Base-by-base conservation (phyloP, 495 filamentous ascomycete species). In the Aspergillus baeticus region DNA sequence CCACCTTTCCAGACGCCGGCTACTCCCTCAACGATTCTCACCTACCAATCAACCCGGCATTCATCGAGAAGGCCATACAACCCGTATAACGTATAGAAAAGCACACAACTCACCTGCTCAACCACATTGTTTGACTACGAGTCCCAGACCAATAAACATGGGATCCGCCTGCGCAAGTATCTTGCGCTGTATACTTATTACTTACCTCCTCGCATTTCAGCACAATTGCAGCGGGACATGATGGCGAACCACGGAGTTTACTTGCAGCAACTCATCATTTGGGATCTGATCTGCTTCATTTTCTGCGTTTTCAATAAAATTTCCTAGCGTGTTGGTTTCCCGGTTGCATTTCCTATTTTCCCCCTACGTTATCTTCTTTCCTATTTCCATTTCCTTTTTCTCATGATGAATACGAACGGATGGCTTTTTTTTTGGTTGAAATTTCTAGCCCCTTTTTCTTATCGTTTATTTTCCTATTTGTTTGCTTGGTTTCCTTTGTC, bases 1-100 rank as follows among this genome's bases (percentile, higher is more conserved):
- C 22, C 21, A 38, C 13, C 17, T 29, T 51, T 15, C 65, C 49
- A 34, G 58, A 53, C 21, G 45, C 26, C 35, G 57, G 55, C 20
- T 42, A 48, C 14, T 67, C 61, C 39, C 58, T 73, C 14, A 62
- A 59, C 44, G 68, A 69, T 39, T 73, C 70, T 8, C 58, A 63
- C 45, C 51, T 73, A 45, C 70, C 70, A 8, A 75, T 75, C 59
- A 75, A 75, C 43, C 72, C 72, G 17, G 65, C 67, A 46, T 66
- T 64, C 45, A 46, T 55, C 21, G 60, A 57, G 38, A 57, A 62
- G 50, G 35, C 39, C 38, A 23, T 58, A 37, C 18, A 59, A 21
- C 50, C 44, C 17, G 34, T 63, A 60, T 67, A 54, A 67, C 57
- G 15, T 22, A 45, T 37, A 42, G 38, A 34, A 57, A 5, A 37